These are phyloP conservation scores for Phytophthora constricta DNA, from an alignment of 352 stramenopile species.

Conservation along the genomic window DNA sequence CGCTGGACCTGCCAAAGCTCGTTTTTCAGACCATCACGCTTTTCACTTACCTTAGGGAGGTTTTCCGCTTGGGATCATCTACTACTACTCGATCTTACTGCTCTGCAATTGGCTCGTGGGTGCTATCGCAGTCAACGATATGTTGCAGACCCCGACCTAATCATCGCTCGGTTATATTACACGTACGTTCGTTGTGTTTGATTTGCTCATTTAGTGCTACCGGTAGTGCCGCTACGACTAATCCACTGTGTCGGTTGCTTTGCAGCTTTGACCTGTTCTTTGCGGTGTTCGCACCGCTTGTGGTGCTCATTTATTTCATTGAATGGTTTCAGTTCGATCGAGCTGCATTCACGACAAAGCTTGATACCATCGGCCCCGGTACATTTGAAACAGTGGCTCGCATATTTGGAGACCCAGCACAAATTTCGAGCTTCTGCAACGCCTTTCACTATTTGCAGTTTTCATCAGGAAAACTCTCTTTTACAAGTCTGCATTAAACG, in stretches of 20 bases:
- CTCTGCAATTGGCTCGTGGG: slow-evolving; percentile 36
- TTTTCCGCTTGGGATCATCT: slow-evolving; percentile 34
- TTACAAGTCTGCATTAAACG: slow-evolving; percentile 32
- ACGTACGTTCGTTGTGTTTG: too few relatives aligned
- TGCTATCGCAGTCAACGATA: slow-evolving; percentile 43
- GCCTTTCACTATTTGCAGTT: slow-evolving; percentile 18
- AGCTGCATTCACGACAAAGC: slow-evolving; percentile 7
- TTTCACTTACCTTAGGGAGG: slow-evolving; percentile 32
- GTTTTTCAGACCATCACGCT: slow-evolving; percentile 41
- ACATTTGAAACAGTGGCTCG: slow-evolving; percentile 29
- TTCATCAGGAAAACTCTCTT: slow-evolving; percentile 4
- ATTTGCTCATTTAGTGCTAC: neutral
- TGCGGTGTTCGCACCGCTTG: slow-evolving; percentile 33
- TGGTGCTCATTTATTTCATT: slow-evolving; percentile 34
- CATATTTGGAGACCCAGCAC: slow-evolving; percentile 26
- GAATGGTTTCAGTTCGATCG: slow-evolving; percentile 41
- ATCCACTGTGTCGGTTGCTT: neutral
- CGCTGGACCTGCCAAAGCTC: slow-evolving; percentile 41
- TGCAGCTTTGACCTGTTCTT: slow-evolving; percentile 45
- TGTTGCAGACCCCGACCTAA: slow-evolving; percentile 16
- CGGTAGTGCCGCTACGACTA: too few relatives aligned
- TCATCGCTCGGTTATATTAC: slow-evolving; percentile 39
- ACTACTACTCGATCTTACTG: slow-evolving; percentile 36
- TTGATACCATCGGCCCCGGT: slow-evolving; percentile 10
- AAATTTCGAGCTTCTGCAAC: slow-evolving; percentile 32